Base-by-base conservation (phyloP, 108 stramenopile species). In the Cyclotella distinguenda region DNA sequence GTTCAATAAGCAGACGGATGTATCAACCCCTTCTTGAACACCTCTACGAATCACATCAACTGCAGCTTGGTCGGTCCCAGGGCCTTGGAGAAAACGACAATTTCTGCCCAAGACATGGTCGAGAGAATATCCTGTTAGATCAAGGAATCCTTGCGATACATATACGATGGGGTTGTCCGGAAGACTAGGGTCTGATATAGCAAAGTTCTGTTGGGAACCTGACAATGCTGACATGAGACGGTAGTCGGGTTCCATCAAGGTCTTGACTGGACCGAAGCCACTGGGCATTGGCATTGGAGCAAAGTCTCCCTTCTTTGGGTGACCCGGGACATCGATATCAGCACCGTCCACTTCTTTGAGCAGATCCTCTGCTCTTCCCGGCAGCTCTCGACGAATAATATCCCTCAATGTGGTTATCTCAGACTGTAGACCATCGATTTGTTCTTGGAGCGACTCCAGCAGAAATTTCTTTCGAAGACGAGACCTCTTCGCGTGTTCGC, bases 141-240 rank as follows among this genome's bases (percentile, higher is more conserved):
- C 83, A 44, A 97, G 68, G 68, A 98, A 98, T 50, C 94, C 94
- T 69, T 92, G 90, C 16, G 84, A 86, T 16, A 90, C 90, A 71
- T 94, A 96, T 3, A 96, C 92, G 64, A 97, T 98, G 32, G 96
- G 96, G 77, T 97, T 96, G 83, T 98, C 96, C 19, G 96, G 96
- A 23, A 99, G 80, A 44, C 82, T 91, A 2, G 97, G 97, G 73
- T 99, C 97, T 5, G 93, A 90, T 66, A 99, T 96, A 44, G 97
- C 91, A 79, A 99, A 99, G 78, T 96, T 97, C 76, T 97, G 98
- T 82, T 97, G 92, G 21, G 86, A 88, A 26, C 86, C 88, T 16
- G 85, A 86, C 38, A 92, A 60, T 1, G 90, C 90, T 7, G 79
- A 80, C 91, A 95, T 88, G 60, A 91, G 83, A 48, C 90, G 78